These are phyloP conservation scores for Aspergillus sclerotialis DNA, from an alignment of 2,329 filamentous ascomycete genomes.

Conservation along the genomic window DNA sequence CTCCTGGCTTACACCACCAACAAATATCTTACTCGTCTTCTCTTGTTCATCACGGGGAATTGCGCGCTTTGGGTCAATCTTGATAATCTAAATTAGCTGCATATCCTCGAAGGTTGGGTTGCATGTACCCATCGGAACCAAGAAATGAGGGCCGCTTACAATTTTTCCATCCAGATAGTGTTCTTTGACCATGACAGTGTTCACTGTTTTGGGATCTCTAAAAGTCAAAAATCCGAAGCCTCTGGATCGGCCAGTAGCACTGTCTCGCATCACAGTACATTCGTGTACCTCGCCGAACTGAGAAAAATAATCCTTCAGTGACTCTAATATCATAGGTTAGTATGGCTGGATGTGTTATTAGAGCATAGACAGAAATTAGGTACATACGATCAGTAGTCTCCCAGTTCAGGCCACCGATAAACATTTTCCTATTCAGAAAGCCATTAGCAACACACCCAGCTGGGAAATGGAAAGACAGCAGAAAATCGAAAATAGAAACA, in stretches of 20 bases:
- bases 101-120: constrained; percentile 9
- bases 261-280: constrained; percentile 99
- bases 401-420: constrained; percentile 98
- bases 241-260: constrained; percentile 83
- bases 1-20: constrained; percentile 94
- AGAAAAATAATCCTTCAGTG: constrained; percentile 91
- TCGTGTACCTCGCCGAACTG: constrained; percentile 96
- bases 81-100: neutral
- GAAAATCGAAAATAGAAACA: constrained; percentile 1
- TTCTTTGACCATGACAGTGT: constrained; percentile 99
- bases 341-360: no score
- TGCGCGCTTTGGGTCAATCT: constrained; percentile 97
- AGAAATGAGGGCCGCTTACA: constrained; percentile 49
- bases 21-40: constrained; percentile 97
- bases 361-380: no score
- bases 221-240: constrained; percentile 98
- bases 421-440: constrained; percentile 77
- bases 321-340: constrained; percentile 57
- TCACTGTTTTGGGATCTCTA: constrained; percentile 94
- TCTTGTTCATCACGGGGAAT: constrained; percentile 98
- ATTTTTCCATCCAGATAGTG: constrained; percentile 98
- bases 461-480: no score
- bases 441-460: constrained; percentile 28
- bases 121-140: constrained; percentile 1
- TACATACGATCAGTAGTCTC: constrained; percentile 97